Evolutionary conservation across 2,329 filamentous ascomycete genomes (phyloP).

Genomic region (Aureobasidium lini): DNA sequence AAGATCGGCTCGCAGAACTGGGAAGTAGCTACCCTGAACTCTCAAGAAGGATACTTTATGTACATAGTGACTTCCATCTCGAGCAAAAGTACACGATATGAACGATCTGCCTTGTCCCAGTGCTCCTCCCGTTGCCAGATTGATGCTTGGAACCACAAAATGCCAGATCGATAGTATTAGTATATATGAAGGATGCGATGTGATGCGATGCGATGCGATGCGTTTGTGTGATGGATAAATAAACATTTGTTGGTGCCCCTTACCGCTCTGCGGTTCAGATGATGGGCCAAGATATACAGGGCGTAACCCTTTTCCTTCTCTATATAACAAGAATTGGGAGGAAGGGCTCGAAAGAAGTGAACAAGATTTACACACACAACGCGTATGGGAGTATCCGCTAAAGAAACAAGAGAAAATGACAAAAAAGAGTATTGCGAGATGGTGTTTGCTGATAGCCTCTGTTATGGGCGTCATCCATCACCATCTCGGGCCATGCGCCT

Average conservation of each 20-base stretch:
- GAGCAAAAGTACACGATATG: background rate
- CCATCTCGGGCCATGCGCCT: too few relatives aligned
- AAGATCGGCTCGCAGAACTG: too few relatives aligned
- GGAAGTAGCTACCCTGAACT: too few relatives aligned
- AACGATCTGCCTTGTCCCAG: background rate
- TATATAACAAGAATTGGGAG: background rate
- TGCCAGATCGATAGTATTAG: background rate
- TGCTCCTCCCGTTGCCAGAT: background rate
- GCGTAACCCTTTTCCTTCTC: background rate
- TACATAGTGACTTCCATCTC: background rate
- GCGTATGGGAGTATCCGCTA: conserved; percentile 10
- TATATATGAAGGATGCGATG: background rate
- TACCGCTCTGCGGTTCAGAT: background rate
- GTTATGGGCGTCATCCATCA: background rate
- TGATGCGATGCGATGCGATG: too few relatives aligned
- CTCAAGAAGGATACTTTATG: too few relatives aligned
- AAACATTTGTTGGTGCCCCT: background rate
- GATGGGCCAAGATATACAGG: background rate
- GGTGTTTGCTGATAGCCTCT: background rate
- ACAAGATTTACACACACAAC: background rate
- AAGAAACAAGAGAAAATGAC: conserved; percentile 1
- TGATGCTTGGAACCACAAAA: background rate
- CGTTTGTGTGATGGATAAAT: background rate
- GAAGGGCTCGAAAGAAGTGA: background rate
- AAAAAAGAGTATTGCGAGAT: background rate